Conservation (phyloP, 1,139 yeast genomes). For the Pichia sp. region DNA sequence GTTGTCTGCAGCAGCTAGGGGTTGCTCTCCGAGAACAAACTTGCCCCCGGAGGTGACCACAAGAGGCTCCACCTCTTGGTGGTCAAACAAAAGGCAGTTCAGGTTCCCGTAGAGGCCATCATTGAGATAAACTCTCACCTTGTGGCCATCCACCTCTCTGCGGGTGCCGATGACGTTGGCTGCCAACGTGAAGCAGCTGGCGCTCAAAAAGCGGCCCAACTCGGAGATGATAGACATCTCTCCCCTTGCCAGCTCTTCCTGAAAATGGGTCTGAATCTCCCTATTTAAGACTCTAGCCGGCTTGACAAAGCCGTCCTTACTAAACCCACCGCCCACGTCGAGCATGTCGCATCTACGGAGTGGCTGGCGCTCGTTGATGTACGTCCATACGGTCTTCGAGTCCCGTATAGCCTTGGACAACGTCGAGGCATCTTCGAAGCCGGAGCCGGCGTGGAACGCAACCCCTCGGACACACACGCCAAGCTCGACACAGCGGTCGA, state of each 20-base stretch:
- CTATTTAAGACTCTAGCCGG: slow-evolving; percentile 57
- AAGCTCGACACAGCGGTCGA: slow-evolving; percentile 59
- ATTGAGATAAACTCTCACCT: slow-evolving; percentile 67
- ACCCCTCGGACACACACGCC: slow-evolving; percentile 72
- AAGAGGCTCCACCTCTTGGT: slow-evolving; percentile 71
- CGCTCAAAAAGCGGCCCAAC: slow-evolving; percentile 89
- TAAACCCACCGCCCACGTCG: slow-evolving; percentile 96
- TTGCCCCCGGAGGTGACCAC: slow-evolving; percentile 55
- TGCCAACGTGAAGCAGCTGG: slow-evolving; percentile 82
- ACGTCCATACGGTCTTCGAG: slow-evolving; percentile 66
- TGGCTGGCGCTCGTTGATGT: slow-evolving; percentile 38
- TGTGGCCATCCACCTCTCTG: slow-evolving; percentile 21
- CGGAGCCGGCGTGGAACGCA: slow-evolving; percentile 95
- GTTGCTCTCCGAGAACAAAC: slow-evolving; percentile 34
- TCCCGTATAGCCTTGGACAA: slow-evolving; percentile 70
- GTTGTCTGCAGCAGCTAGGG: background rate
- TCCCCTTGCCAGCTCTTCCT: slow-evolving; percentile 37
- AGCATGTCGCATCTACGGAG: slow-evolving; percentile 47
- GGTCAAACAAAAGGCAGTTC: slow-evolving; percentile 92
- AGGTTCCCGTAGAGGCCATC: slow-evolving; percentile 96
- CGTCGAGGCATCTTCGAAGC: slow-evolving; percentile 73
- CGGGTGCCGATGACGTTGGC: slow-evolving; percentile 83
- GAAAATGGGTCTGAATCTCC: slow-evolving; percentile 55
- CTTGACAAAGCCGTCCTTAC: slow-evolving; percentile 57
- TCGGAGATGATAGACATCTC: slow-evolving; percentile 73